Percentiles rank a stretch among this genome's conserved stretches.
These are phyloP conservation scores for Aspergillus coremiiformis DNA, from an alignment of 495 filamentous ascomycete species.

Conservation along the genomic window DNA sequence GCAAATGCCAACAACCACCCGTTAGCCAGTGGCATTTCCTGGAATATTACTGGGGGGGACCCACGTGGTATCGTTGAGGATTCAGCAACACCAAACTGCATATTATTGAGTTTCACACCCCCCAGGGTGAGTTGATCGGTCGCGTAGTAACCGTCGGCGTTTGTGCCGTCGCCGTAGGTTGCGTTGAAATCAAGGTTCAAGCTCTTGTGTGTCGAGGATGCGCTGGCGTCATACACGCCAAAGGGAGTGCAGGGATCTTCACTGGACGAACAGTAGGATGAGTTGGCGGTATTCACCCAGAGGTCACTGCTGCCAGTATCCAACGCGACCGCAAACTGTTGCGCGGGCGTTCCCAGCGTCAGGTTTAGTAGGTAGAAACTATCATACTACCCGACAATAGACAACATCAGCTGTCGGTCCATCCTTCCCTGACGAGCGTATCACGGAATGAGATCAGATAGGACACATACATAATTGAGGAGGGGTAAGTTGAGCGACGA, in stretches of 20 bases:
- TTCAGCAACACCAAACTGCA: constrained; percentile 75
- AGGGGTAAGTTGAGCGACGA: constrained; percentile 26
- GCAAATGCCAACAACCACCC: neutral
- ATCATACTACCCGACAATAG: constrained; percentile 35
- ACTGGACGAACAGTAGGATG: constrained; percentile 15
- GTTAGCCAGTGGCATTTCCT: neutral
- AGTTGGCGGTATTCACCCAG: constrained; percentile 44
- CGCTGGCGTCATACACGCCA: constrained; percentile 49
- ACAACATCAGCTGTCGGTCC: too few species aligned
- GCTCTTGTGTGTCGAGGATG: constrained; percentile 61
- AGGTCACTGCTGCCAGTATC: constrained; percentile 78
- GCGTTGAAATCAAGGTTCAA: constrained; percentile 67
- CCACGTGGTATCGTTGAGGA: constrained; percentile 42
- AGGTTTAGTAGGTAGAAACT: constrained; percentile 60
- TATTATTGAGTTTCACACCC: constrained; percentile 42
- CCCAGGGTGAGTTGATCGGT: constrained; percentile 65
- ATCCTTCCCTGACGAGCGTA: too few species aligned
- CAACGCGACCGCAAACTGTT: constrained; percentile 51
- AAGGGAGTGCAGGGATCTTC: constrained; percentile 39
- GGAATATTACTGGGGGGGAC: constrained; percentile 1
- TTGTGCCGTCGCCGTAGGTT: constrained; percentile 68
- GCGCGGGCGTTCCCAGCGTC: constrained; percentile 59
- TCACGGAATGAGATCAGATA: too few species aligned
- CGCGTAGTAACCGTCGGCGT: constrained; percentile 66
- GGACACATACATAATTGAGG: constrained; percentile 11